Evolutionary conservation across 352 stramenopile genomes (phyloP).

Genomic region (Thraustochytrium sp.): DNA sequence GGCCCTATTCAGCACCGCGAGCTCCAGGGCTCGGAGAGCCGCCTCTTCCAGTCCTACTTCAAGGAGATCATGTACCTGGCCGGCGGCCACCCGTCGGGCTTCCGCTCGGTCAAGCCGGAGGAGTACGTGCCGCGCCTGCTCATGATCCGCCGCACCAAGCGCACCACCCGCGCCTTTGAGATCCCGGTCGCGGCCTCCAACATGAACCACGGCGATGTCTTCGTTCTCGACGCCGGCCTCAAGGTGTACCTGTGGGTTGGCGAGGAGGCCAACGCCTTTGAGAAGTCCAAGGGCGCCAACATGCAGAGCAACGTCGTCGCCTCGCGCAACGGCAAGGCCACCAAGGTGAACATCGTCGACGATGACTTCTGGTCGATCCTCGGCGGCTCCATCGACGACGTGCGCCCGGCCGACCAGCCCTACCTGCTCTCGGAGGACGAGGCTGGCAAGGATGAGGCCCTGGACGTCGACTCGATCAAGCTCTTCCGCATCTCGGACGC

Average conservation of each 20-base stretch:
- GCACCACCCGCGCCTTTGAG: slow-evolving; percentile 77
- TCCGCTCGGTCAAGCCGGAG: slow-evolving; percentile 74
- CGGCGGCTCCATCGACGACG: slow-evolving; percentile 67
- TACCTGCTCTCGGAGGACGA: slow-evolving; percentile 51
- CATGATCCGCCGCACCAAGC: slow-evolving; percentile 71
- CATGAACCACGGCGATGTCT: slow-evolving; percentile 77
- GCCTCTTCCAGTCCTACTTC: slow-evolving; percentile 79
- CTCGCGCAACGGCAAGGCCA: slow-evolving; percentile 58
- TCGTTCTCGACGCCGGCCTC: slow-evolving; percentile 67
- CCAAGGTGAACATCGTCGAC: slow-evolving; percentile 56
- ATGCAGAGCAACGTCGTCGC: slow-evolving; percentile 61
- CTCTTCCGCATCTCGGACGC: slow-evolving; percentile 53
- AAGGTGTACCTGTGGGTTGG: slow-evolving; percentile 71
- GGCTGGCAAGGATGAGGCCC: slow-evolving; percentile 63
- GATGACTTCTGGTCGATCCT: slow-evolving; percentile 72
- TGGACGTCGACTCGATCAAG: slow-evolving; percentile 50
- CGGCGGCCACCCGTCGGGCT: slow-evolving; percentile 77
- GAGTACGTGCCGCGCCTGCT: slow-evolving; percentile 79
- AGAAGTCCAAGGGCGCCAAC: slow-evolving; percentile 54
- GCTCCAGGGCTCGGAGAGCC: slow-evolving; percentile 72
- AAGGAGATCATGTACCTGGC: slow-evolving; percentile 75
- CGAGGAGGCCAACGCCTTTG: slow-evolving; percentile 60
- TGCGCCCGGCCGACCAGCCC: slow-evolving; percentile 47
- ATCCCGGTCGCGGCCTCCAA: slow-evolving; percentile 62
- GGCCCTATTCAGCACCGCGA: slow-evolving; percentile 74